Base-by-base conservation (phyloP, 208 protist species). In the Herpetomonas samuelpessoai region DNA sequence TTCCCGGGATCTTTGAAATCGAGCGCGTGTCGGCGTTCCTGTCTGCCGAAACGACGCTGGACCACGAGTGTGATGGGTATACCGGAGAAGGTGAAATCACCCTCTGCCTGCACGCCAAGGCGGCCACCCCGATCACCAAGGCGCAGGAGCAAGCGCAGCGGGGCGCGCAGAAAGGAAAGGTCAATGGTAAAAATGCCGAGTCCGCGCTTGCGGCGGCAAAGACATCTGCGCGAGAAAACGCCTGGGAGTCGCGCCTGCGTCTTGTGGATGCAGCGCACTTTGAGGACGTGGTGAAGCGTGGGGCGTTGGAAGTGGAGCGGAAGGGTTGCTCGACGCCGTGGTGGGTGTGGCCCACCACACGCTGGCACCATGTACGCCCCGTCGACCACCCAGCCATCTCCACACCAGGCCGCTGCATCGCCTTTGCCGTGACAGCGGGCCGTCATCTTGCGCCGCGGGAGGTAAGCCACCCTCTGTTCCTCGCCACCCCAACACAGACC, bases 1-100 rank as follows among this genome's bases (percentile, higher is more conserved):
- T 83, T 31, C 59, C 62, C 46, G 68, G 65, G 27, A 55, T 57
- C 51, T 65, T 83, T 35, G 62, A 75, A 48, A 74, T 96, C 41
- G 83, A 96, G 71, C 89, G 89, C 0, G 82, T 96, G 16, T 85
- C 86, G 0, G 86, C 86, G 10, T 92, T 79, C 65, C 53, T 96
- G 3, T 77, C 81, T 12, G 82, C 74, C 19, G 67, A 79, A 19
- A 92, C 80, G 9, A 79, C 71, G 10, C 71, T 89, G 26, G 75
- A 85, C 65, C 89, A 96, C 68, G 89, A 96, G 71, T 96, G 89
- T 54, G 86, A 92, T 55, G 82, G 73, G n/a, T 96, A 96, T 72
- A 89, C 77, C 21, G 81, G 84, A 4, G 16, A 57, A 22, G 82
- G 80, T 3, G 55, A 62, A 41, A 74, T 95, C 31, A 82, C 81